Evolutionary conservation across 257 asterid genomes (phyloP).

Genomic region (Nicotiana noctiflora): DNA sequence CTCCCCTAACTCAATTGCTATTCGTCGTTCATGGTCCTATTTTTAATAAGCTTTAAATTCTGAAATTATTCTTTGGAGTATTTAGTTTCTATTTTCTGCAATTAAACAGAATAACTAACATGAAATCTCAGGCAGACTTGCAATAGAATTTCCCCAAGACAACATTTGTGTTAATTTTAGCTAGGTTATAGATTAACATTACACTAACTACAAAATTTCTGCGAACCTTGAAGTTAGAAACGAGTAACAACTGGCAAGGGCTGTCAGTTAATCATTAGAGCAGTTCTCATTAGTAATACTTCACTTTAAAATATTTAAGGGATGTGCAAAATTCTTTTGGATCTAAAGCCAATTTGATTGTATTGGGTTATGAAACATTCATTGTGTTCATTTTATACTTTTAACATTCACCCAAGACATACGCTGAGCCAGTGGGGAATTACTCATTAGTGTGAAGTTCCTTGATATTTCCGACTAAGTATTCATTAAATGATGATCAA

Average conservation of each 20-base stretch:
- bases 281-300: background rate
- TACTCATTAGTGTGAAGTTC: background rate
- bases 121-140: background rate
- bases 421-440: background rate
- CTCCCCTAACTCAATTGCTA: background rate
- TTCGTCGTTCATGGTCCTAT: background rate
- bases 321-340: background rate
- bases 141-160: background rate
- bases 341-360: background rate
- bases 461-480: background rate
- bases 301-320: background rate
- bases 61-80: background rate
- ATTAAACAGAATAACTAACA: background rate
- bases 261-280: background rate
- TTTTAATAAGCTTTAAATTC: background rate
- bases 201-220: background rate
- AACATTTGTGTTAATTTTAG: background rate
- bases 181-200: background rate
- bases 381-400: background rate
- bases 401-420: background rate
- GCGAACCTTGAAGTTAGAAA: background rate
- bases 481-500: background rate
- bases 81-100: background rate
- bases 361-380: background rate
- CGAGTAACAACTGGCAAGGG: background rate